Evolutionary conservation across 2,329 filamentous ascomycete species (phyloP).

Genomic region (Falciphora oryzae): DNA sequence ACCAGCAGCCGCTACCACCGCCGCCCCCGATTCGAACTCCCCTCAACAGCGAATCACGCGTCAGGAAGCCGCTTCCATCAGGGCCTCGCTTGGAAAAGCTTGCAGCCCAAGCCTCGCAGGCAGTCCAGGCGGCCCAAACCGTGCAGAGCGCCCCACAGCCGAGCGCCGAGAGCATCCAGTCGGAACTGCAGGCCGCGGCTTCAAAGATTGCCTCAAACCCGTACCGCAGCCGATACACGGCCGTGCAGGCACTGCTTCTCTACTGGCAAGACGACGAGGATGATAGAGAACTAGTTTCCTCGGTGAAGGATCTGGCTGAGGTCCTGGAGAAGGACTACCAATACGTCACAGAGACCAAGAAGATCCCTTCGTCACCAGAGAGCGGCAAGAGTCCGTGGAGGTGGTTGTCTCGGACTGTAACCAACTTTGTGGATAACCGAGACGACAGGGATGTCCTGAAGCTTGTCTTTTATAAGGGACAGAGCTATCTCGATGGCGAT

Average conservation of each 20-base stretch:
- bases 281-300: conserved; percentile 32
- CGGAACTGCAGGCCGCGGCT: conserved; percentile 46
- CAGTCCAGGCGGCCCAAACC: conserved; percentile 23
- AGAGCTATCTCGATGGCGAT: conserved; percentile 48
- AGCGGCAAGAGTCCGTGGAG: conserved; percentile 44
- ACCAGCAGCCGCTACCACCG: conserved; percentile 15
- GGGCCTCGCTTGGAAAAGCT: conserved; percentile 50
- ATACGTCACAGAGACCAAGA: conserved; percentile 41
- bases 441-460: conserved; percentile 53
- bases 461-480: conserved; percentile 52
- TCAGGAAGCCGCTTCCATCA: conserved; percentile 51
- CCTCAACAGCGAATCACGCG: conserved; percentile 40
- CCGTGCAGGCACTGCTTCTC: conserved; percentile 47
- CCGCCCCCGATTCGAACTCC: conserved; percentile 30
- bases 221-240: conserved; percentile 46
- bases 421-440: conserved; percentile 45
- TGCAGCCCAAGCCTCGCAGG: conserved; percentile 24
- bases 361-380: conserved; percentile 44
- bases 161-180: conserved; percentile 44
- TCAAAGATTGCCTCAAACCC: conserved; percentile 41
- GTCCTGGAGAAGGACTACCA: conserved; percentile 48
- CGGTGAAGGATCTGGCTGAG: conserved; percentile 41
- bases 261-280: conserved; percentile 49
- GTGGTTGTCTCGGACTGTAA: conserved; percentile 47
- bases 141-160: conserved; percentile 26